Conservation (phyloP, 2,329 filamentous ascomycete species). For the Pyrenochaeta sp. region DNA sequence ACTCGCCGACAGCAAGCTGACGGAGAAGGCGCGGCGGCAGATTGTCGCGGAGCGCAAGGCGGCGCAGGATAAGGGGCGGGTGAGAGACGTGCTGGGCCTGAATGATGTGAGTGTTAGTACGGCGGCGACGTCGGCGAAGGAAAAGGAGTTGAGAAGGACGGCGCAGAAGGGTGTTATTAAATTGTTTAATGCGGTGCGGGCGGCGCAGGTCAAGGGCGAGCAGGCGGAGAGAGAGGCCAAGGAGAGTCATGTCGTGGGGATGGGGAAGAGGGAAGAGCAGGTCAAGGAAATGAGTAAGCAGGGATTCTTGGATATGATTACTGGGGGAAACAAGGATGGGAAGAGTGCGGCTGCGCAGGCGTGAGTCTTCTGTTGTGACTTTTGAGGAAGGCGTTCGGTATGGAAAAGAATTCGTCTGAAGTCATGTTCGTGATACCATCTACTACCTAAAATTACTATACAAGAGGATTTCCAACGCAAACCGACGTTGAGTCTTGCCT, state of each 20-base stretch:
- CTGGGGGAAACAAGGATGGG: constrained; percentile 62
- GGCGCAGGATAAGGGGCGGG: constrained; percentile 83
- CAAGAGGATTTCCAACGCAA: constrained; percentile 9
- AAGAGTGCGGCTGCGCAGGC: constrained; percentile 31
- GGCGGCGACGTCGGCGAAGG: constrained; percentile 68
- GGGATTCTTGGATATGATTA: constrained; percentile 91
- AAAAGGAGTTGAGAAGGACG: constrained; percentile 82
- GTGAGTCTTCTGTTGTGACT: not conserved
- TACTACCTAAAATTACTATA: no score
- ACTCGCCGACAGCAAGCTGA: constrained; percentile 77
- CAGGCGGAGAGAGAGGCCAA: constrained; percentile 75
- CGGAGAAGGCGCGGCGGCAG: constrained; percentile 79
- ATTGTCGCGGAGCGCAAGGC: constrained; percentile 80
- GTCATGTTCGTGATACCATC: constrained; percentile 19
- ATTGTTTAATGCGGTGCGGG: constrained; percentile 93
- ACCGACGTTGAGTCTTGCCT: constrained; percentile 1
- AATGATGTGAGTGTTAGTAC: constrained; percentile 58
- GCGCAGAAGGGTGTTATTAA: constrained; percentile 94
- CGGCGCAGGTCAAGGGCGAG: constrained; percentile 86
- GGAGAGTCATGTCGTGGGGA: constrained; percentile 78
- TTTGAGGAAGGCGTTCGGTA: not conserved
- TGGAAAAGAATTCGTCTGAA: not conserved
- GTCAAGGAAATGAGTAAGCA: constrained; percentile 97
- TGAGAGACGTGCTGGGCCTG: constrained; percentile 82
- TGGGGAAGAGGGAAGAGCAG: constrained; percentile 82